Conservation (phyloP, 2,329 filamentous ascomycete genomes). For the Microdochium nivale region DNA sequence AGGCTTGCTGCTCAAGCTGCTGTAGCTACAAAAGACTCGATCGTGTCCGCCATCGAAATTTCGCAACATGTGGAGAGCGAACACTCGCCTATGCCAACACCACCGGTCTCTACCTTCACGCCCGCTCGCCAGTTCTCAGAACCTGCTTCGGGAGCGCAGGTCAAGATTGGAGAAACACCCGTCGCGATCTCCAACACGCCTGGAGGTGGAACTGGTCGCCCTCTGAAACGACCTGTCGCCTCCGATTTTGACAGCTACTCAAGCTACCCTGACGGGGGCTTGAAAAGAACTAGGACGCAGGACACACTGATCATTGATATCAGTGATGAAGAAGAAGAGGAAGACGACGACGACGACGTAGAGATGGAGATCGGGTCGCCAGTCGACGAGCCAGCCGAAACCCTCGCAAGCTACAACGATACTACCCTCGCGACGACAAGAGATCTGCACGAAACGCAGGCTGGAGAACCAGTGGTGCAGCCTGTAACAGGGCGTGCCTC, state of each 20-base stretch:
- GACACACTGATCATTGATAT: slow-evolving; percentile 69
- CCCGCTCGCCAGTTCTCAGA: neutral
- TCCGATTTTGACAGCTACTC: slow-evolving; percentile 58
- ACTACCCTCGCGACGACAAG: slow-evolving; percentile 8
- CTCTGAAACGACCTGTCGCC: slow-evolving; percentile 53
- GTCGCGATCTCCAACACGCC: neutral
- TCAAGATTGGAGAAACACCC: neutral
- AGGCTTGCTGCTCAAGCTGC: slow-evolving; percentile 5
- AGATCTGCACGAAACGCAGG: neutral
- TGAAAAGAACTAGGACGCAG: slow-evolving; percentile 48
- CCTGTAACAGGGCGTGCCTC: slow-evolving; percentile 15
- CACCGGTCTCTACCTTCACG: neutral
- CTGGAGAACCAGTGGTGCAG: slow-evolving; percentile 18
- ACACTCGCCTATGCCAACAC: no score
- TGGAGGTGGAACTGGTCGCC: slow-evolving; percentile 15
- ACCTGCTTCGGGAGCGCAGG: neutral
- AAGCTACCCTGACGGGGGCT: slow-evolving; percentile 19
- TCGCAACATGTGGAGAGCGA: neutral
- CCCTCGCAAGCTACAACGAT: slow-evolving; percentile 19
- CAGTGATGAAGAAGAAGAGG: slow-evolving; percentile 50
- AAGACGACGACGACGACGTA: slow-evolving; percentile 47
- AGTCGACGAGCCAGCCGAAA: slow-evolving; percentile 27
- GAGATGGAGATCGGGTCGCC: slow-evolving; percentile 60
- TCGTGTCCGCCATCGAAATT: neutral
- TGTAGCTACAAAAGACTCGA: neutral